A percentile compares a stretch with the other conserved stretches of the same genome.
phyloP scores from a whole-genome alignment of 1,139 yeast genomes.

The Zygoascus hellenicus region DNA sequence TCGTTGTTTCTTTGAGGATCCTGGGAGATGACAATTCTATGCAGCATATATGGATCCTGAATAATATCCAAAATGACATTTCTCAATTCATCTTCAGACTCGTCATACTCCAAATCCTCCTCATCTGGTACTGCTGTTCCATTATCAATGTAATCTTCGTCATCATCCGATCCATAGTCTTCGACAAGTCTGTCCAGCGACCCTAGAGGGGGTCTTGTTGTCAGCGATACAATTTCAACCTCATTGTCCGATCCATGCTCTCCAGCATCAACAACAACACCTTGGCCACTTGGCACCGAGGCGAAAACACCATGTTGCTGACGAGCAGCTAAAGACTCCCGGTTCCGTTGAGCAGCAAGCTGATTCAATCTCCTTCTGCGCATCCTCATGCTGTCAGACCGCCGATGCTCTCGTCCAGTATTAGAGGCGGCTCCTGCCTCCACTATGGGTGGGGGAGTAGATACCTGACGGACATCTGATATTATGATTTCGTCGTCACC shows the following conservation, averaged over 20 bases:
- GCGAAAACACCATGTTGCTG: too few relatives aligned
- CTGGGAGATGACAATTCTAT: too few relatives aligned
- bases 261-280: too few relatives aligned
- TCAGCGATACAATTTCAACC: conserved; percentile 5
- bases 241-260: conserved; percentile 3
- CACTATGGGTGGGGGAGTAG: not conserved
- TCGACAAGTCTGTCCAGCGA: conserved; percentile 3
- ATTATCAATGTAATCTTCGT: conserved; percentile 7
- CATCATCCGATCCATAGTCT: conserved; percentile 3
- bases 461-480: conserved; percentile 3
- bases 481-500: conserved; percentile 13
- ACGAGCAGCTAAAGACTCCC: too few relatives aligned
- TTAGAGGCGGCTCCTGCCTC: not conserved
- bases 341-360: not conserved
- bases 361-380: not conserved
- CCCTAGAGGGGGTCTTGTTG: conserved; percentile 3
- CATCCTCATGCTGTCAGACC: not conserved
- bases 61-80: not conserved
- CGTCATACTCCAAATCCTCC: conserved; percentile 6
- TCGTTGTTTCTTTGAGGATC: not conserved
- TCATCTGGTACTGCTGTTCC: not conserved
- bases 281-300: too few relatives aligned
- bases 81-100: not conserved
- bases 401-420: not conserved
- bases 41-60: not conserved